Evolutionary conservation across 1,284 basidiomycete species (phyloP), one percentile per base, ranked within the genome.

Genomic region (Cryptococcus sp.): DNA sequence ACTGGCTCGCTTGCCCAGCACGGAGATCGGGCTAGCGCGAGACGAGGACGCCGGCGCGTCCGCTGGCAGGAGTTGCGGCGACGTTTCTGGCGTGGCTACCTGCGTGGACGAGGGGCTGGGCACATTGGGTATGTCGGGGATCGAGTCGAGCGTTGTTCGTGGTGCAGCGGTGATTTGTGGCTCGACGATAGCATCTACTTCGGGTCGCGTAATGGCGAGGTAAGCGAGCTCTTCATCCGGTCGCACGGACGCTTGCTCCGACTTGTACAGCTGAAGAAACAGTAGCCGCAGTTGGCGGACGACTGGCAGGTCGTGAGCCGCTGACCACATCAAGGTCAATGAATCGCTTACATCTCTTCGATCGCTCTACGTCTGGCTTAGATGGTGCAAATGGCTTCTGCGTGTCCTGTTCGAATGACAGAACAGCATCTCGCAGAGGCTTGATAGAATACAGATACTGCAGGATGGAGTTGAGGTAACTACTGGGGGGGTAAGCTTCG

Each of bases 401-500:
- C 20, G 43, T n/a, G 22, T 63, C 55, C 46, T 69, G 67, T 46
- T 74, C 66, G 45, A 76, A 75, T 5, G 60, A 27, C 27, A 73
- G 55, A 17, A 79, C 75, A 3, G 73, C 72, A 2, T 77, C 70
- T 17, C 78, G 68, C 2, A 79, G 59, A 5, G 75, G 75, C 51
- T 71, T 75, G 64, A 79, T 68, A 2, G 76, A 67, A 51, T 78
- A 77, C 15, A 79, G 61, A 53, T 77, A 79, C 61, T 79, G 70
- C 40, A 78, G 63, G 10, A 78, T 72, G 8, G 77, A 78, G 58
- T 78, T 78, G 40, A 78, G 66, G 45, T 78, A 78, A 48, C 74
- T 72, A 38, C 41, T 19, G 13, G n/a, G 41, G 41, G 13, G 39
- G 16, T 57, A 15, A 48, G 22, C 40, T 49, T 23, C 49, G 46